Evolutionary conservation across 305 asterid species (phyloP), one percentile per base, ranked within the genome.

Genomic region (Fraxinus greggii): DNA sequence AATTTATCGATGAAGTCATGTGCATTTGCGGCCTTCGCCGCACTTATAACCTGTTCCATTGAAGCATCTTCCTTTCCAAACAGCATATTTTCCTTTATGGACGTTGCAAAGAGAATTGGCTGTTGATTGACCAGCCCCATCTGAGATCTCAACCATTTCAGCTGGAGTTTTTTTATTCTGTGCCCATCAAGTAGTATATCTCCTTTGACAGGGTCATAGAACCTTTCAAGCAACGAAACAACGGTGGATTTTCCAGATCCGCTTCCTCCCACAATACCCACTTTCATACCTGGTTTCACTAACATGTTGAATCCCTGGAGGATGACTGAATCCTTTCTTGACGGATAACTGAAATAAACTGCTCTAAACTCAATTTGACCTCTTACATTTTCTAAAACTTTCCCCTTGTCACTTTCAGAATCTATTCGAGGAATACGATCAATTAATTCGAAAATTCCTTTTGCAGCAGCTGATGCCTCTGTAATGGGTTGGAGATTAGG

Each of bases 241-340:
- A 93, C 76, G 7, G 96, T 92, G 9, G 94, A 89, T 84, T 93
- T 93, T 15, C 97, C 96, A 0, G 93, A 92, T 2, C 97, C 97
- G 45, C 97, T 93, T 24, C 89, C 93, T 51, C 96, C 97, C 9
- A 90, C 97, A 3, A 93, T 87, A 21, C 91, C 96, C 9, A 90
- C 88, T 72, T 89, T 92, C 87, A 87, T 76, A 10, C 93, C 88
- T 21, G 94, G 88, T 74, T 67, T 85, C 72, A 93, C 86, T 65
- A 75, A 87, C 2, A 93, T 86, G 33, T 81, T 78, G 48, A 93
- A 89, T 15, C 89, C 87, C 54, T 81, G 75, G 21, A 93, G 89
- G 33, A 93, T 87, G 7, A 79, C 40, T 76, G 83, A 88, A n/a
- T 89, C 90, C 40, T 90, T 89, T 79, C 94, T 88, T 38, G 96